A percentile compares a stretch with the other conserved stretches of the same genome.
Conservation (phyloP, 352 stramenopile species). For the Globisporangium nunn region DNA sequence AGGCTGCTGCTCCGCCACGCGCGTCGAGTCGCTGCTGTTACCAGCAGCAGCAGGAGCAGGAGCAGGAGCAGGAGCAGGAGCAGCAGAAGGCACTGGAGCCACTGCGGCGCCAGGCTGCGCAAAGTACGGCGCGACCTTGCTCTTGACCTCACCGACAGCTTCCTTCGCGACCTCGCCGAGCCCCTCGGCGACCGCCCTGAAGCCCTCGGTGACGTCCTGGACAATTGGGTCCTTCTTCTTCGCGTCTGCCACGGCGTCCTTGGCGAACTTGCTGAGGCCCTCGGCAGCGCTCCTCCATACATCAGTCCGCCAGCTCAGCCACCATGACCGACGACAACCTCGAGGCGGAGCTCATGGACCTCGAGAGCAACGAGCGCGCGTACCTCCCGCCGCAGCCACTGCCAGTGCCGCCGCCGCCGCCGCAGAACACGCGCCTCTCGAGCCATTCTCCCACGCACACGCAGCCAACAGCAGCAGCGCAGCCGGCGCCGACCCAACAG, state of each 20-base stretch:
- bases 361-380: constrained; percentile 45
- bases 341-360: constrained; percentile 58
- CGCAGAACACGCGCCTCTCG: not conserved
- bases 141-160: constrained; percentile 21
- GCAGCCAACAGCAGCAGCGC: not conserved
- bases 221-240: constrained; percentile 7
- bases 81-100: not conserved
- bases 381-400: constrained; percentile 29
- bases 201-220: constrained; percentile 8
- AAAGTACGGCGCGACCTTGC: constrained; percentile 19
- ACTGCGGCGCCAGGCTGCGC: constrained; percentile 8
- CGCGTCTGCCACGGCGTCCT: constrained; percentile 5
- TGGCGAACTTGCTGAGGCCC: constrained; percentile 10
- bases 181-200: constrained; percentile 6
- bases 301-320: too few relatives aligned
- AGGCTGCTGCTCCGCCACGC: constrained; percentile 18
- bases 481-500: not conserved
- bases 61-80: too few relatives aligned
- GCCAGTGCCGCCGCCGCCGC: not conserved
- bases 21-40: constrained; percentile 48
- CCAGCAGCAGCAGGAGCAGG: not conserved
- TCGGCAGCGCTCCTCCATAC: not conserved
- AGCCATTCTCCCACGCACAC: not conserved
- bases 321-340: constrained; percentile 23
- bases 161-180: constrained; percentile 10